Evolutionary conservation across 345 rosid species (phyloP).

Genomic region (Conringia planisiliqua): DNA sequence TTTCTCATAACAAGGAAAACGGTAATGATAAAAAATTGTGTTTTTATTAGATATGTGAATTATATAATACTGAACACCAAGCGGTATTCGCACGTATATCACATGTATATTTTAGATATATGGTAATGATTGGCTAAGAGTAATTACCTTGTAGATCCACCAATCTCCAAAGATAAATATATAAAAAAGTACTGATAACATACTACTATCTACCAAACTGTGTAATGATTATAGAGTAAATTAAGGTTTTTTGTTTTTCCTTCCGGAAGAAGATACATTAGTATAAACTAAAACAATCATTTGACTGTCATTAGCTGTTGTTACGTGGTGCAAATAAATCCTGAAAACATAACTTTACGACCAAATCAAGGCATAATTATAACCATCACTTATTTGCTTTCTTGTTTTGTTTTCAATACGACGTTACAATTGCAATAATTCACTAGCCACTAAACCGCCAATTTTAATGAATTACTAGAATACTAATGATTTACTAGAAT

Average conservation of each 20-base stretch:
- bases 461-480: too few relatives aligned
- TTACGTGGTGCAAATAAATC: constrained; percentile 12
- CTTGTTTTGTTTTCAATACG: neutral
- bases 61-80: too few relatives aligned
- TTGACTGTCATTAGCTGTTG: constrained; percentile 25
- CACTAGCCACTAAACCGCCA: too few relatives aligned
- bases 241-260: neutral
- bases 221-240: constrained; percentile 25
- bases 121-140: neutral
- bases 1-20: neutral
- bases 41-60: too few relatives aligned
- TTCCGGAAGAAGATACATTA: constrained; percentile 6
- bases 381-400: constrained; percentile 6
- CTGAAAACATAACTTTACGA: constrained; percentile 11
- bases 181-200: neutral
- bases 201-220: constrained; percentile 19
- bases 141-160: neutral
- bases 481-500: too few relatives aligned
- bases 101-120: neutral
- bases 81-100: neutral
- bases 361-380: constrained; percentile 20
- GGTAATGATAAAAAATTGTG: neutral
- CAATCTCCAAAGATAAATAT: constrained; percentile 8
- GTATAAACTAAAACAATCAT: constrained; percentile 14
- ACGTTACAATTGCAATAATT: neutral